Evolutionary conservation across 2,329 filamentous ascomycete genomes (phyloP), one percentile per base, ranked within the genome.

Genomic region (Scopulariopsis brevicaulis): DNA sequence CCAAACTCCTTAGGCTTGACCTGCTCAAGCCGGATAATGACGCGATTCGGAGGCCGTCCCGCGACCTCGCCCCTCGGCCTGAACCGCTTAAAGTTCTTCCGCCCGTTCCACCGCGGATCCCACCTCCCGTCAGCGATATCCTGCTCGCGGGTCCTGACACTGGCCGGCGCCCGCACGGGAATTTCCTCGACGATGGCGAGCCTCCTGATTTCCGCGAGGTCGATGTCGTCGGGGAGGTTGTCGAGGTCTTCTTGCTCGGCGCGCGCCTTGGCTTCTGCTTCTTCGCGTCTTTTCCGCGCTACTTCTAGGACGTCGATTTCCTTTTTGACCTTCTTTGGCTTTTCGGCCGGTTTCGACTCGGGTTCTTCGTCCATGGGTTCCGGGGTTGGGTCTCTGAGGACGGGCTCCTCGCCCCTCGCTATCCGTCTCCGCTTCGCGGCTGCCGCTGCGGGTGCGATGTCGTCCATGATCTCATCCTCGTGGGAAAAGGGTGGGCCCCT

Each of bases 41-140:
- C 73, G 58, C 73, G 74, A 32, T 73, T 69, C 1, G 71, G 68
- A 2, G 72, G 68, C 18, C 78, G 69, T 6, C 78, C 73, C 1
- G 65, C 61, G 6, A 63, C 63, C 22, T 80, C 80, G 25, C 82
- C 85, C 57, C 82, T 77, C 58, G 77, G 78, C 24, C 79, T 78
- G 67, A 99, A 99, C 64, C 84, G 88, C 70, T 99, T 99, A 74
- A 96, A 99, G 67, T 99, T 97, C 71, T 90, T 93, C 51, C 93
- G 81, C 0, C 93, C 94, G 67, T 96, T 96, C 94, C 94, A 99
- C 46, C 79, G 79, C 1, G 90, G 84, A 63, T 96, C 83, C 92
- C 93, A 96, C 48, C 89, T 79, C 5, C 78, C 77, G 51, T 76
- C 74, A 1, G 72, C 75, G 52, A 77, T 69, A 22, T 81, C 78